Base-by-base conservation (phyloP, 768 basidiomycete genomes). In the Hygrocybe punicea region DNA sequence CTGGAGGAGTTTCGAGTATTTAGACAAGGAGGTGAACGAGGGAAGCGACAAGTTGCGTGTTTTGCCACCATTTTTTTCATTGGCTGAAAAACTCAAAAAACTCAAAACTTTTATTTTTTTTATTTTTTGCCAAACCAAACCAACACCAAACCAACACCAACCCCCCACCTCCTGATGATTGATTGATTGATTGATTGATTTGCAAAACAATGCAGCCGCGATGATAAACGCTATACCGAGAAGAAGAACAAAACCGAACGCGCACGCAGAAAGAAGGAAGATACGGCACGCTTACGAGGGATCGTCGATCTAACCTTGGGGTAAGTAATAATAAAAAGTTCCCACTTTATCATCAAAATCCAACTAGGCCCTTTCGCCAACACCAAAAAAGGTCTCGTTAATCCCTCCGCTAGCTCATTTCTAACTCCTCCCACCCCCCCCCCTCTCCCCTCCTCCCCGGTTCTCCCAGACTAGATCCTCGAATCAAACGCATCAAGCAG, bases 241-340 rank as follows among this genome's bases (percentile, higher is more conserved):
- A 98, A 98, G 81, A 99, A 99, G 82, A 99, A 99, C 84, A 98
- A 97, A 75, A 75, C 91, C 5, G 96, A 99, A 75, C 93, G 96
- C 34, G 91, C 93, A 11, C 83, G 93, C 57, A 81, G 92, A 70
- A 99, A 99, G 81, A 97, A 97, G 81, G 96, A 97, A 64, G 96
- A 99, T 73, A 98, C 84, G 45, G 88, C 93, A 11, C 89, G 94
- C 64, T 73, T 98, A 25, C 86, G 96, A 53, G 78, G 78, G 24
- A 77, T 99, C 23, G 93, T 99, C 50, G 96, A 98, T 76, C 75
- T 87, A 55, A 84, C 91, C 21, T 82, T 97, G 48, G 76, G 77
- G 80, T 78, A 59, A 7, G 59, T 21, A n/a, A n/a, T n/a, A n/a
- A n/a, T n/a, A n/a, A n/a, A n/a, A n/a, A n/a, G n/a, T n/a, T n/a